phyloP scores from a whole-genome alignment of 768 basidiomycete genomes.

The Phlegmacium glaucopus region DNA sequence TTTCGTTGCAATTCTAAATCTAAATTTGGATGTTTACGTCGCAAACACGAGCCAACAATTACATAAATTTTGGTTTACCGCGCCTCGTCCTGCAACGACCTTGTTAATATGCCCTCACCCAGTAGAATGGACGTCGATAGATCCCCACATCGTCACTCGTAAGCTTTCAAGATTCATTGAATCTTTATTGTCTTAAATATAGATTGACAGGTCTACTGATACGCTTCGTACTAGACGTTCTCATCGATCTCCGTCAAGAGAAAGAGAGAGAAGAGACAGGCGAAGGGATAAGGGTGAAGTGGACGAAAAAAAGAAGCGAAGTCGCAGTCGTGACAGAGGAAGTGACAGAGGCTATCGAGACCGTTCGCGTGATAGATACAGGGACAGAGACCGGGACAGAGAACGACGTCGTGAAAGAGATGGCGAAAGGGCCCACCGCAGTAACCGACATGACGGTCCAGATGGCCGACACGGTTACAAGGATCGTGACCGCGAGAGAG shows the following conservation, averaged over 20 bases:
- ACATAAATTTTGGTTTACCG: not conserved
- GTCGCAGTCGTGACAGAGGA: constrained; percentile 60
- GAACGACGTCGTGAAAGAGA: constrained; percentile 51
- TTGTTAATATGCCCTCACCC: constrained; percentile 40
- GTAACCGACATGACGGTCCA: constrained; percentile 48
- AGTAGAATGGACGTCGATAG: constrained; percentile 64
- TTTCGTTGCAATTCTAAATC: too few species aligned
- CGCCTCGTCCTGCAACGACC: not conserved
- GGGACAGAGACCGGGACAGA: constrained; percentile 47
- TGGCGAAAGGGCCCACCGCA: constrained; percentile 43
- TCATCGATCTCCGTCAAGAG: constrained; percentile 69
- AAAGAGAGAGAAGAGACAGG: constrained; percentile 53
- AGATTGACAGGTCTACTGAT: constrained; percentile 55
- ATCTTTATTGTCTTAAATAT: constrained; percentile 1
- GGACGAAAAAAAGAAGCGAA: constrained; percentile 59
- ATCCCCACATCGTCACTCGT: constrained; percentile 62
- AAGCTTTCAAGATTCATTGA: constrained; percentile 21
- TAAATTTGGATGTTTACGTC: too few species aligned
- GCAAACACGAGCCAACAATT: not conserved
- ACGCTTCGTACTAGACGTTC: constrained; percentile 71
- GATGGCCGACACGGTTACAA: constrained; percentile 53
- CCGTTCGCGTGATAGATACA: constrained; percentile 52
- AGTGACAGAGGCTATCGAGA: constrained; percentile 50
- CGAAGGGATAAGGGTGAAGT: constrained; percentile 51
- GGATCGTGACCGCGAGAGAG: constrained; percentile 42